Conservation (phyloP, 257 asterid species). For the Gentiana straminea region DNA sequence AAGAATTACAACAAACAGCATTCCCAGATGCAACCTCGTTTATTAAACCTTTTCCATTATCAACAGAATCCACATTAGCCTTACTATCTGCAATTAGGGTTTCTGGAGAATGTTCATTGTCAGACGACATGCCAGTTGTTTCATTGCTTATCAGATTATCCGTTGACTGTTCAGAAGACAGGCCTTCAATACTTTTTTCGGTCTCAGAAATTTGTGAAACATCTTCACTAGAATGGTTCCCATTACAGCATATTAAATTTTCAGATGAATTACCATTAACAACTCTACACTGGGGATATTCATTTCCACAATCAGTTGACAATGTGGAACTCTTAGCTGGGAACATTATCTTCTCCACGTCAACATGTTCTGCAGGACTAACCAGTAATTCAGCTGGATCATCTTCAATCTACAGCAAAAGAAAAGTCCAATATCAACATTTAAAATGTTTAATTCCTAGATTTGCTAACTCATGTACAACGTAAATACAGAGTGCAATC, state of each 20-base stretch:
- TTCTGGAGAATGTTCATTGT: slow-evolving; percentile 25
- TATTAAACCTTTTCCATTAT: slow-evolving; percentile 17
- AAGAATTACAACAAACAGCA: slow-evolving; percentile 18
- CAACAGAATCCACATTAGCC: slow-evolving; percentile 12
- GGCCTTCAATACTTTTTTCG: slow-evolving; percentile 39
- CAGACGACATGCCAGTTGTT: slow-evolving; percentile 48
- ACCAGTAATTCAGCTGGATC: slow-evolving; percentile 59
- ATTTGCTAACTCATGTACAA: slow-evolving; percentile 2
- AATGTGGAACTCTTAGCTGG: slow-evolving; percentile 26
- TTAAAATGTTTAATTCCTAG: slow-evolving; percentile 19
- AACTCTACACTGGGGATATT: slow-evolving; percentile 19
- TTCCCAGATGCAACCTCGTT: slow-evolving; percentile 20
- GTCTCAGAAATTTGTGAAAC: slow-evolving; percentile 27
- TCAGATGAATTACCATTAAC: slow-evolving; percentile 37
- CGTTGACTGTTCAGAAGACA: slow-evolving; percentile 22
- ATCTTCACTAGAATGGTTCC: slow-evolving; percentile 23
- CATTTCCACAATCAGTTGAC: slow-evolving; percentile 23
- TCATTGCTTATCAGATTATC: slow-evolving; percentile 22
- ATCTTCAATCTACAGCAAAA: slow-evolving; percentile 54
- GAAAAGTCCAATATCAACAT: slow-evolving; percentile 11
- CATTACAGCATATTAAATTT: slow-evolving; percentile 20
- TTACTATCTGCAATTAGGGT: slow-evolving; percentile 23
- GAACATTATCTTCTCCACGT: slow-evolving; percentile 30
- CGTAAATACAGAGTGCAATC: not conserved
- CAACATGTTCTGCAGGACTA: slow-evolving; percentile 32